phyloP scores from a whole-genome alignment of 805 yeast genomes.

The Candida vartiovaarae region DNA sequence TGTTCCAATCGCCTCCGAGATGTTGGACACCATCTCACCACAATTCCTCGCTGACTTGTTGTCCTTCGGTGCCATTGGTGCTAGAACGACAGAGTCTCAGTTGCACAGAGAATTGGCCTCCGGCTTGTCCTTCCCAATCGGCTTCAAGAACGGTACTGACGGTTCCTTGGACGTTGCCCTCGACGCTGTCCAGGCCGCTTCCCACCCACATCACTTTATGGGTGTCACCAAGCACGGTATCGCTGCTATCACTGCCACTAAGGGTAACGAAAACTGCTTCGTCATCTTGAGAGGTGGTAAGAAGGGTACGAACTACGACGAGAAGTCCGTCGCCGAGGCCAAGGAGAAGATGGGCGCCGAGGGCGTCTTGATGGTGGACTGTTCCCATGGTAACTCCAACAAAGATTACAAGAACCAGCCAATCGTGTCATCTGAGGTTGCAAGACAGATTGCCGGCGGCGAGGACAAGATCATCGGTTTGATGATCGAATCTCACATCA shows the following conservation, averaged over 20 bases:
- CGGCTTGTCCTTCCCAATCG: conserved; percentile 97
- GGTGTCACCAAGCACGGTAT: conserved; percentile 96
- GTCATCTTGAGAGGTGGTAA: conserved; percentile 95
- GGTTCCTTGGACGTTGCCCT: conserved; percentile 89
- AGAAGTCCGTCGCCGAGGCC: conserved; percentile 66
- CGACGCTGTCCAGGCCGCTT: conserved; percentile 90
- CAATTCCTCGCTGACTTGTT: conserved; percentile 88
- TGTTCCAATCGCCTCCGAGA: conserved; percentile 92
- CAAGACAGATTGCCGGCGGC: conserved; percentile 76
- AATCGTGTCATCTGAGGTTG: conserved; percentile 74
- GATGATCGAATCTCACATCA: conserved; percentile 90
- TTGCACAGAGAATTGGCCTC: conserved; percentile 96
- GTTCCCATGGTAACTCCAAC: conserved; percentile 95
- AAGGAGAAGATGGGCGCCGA: conserved; percentile 49
- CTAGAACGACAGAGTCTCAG: conserved; percentile 98
- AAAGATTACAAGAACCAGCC: conserved; percentile 96
- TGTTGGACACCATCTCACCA: conserved; percentile 97
- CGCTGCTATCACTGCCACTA: conserved; percentile 93
- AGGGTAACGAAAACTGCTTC: conserved; percentile 92
- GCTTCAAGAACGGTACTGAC: conserved; percentile 98
- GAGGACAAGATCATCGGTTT: conserved; percentile 80
- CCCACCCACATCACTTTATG: conserved; percentile 90
- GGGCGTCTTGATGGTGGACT: conserved; percentile 81
- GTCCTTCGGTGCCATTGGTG: conserved; percentile 97
- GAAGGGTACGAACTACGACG: conserved; percentile 88